Percentiles rank a stretch among this genome's conserved stretches.
Conservation (phyloP, 2,329 filamentous ascomycete species). For the Amylocarpus encephaloides region DNA sequence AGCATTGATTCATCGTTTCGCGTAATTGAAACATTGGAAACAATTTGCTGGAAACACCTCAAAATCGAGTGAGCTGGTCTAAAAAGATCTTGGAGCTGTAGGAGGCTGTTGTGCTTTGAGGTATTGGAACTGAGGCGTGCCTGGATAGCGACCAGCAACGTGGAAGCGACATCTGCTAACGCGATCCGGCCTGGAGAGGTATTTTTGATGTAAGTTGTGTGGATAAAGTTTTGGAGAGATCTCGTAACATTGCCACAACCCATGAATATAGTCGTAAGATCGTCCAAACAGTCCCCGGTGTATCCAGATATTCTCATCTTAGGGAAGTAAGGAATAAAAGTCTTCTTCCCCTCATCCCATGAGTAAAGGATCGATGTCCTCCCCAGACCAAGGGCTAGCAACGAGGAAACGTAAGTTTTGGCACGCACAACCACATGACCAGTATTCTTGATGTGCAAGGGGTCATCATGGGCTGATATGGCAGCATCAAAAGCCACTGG, state of each 20-base stretch:
- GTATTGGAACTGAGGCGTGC: constrained; percentile 24
- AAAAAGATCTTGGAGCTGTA: constrained; percentile 31
- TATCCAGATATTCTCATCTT: constrained; percentile 43
- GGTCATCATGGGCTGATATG: constrained; percentile 39
- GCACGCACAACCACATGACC: constrained; percentile 41
- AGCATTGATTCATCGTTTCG: constrained; percentile 55
- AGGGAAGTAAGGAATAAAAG: constrained; percentile 45
- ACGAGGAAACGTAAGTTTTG: constrained; percentile 46
- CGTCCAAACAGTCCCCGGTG: constrained; percentile 46
- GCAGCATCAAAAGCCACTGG: constrained; percentile 60
- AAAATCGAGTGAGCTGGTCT: constrained; percentile 28
- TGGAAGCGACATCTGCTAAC: constrained; percentile 34
- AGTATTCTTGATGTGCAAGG: constrained; percentile 34
- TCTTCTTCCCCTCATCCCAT: constrained; percentile 46
- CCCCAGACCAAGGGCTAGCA: constrained; percentile 63
- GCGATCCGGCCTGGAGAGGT: constrained; percentile 29
- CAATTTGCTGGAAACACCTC: constrained; percentile 28
- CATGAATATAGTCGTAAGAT: constrained; percentile 34
- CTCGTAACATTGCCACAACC: constrained; percentile 33
- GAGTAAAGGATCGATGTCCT: constrained; percentile 65
- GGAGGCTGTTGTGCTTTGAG: constrained; percentile 24
- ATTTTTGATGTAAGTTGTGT: constrained; percentile 24
- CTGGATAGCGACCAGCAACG: constrained; percentile 31
- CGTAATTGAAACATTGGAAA: constrained; percentile 25
- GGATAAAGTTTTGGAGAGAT: constrained; percentile 26